phyloP scores from a whole-genome alignment of 208 protist species.

The Leptomonas seymouri region DNA sequence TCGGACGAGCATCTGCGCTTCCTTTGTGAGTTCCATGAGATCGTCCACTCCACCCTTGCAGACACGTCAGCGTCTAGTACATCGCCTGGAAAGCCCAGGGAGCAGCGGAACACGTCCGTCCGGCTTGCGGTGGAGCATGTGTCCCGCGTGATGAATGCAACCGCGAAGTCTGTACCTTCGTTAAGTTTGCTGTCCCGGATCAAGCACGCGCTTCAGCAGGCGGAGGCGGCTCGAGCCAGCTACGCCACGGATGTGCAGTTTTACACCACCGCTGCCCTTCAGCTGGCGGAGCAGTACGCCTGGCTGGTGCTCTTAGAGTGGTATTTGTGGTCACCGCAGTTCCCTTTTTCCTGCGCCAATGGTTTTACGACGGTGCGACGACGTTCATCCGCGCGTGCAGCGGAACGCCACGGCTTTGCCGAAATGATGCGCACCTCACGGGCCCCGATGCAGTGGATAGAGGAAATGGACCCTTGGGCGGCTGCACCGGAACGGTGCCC shows the following conservation, averaged over 20 bases:
- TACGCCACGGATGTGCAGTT: not conserved
- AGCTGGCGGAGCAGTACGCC: conserved; percentile 57
- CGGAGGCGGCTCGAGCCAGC: not conserved
- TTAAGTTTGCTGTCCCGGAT: conserved; percentile 14
- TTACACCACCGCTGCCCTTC: conserved; percentile 26
- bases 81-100: not conserved
- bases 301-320: conserved; percentile 65
- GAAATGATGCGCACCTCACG: conserved; percentile 36
- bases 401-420: conserved; percentile 32
- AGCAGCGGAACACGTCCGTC: conserved; percentile 5
- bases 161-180: not conserved
- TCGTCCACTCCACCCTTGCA: conserved; percentile 5
- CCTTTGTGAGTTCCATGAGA: conserved; percentile 12
- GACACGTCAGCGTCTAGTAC: not conserved
- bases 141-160: not conserved
- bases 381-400: not conserved
- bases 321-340: conserved; percentile 40
- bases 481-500: conserved; percentile 32
- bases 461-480: conserved; percentile 77
- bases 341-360: not conserved
- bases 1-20: conserved; percentile 17
- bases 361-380: not conserved
- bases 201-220: conserved; percentile 8
- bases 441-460: conserved; percentile 43
- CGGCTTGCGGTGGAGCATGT: conserved; percentile 3